Percentiles rank a stretch among this genome's conserved stretches.
Conservation (phyloP, 345 rosid genomes). For the Brassica nigra region DNA sequence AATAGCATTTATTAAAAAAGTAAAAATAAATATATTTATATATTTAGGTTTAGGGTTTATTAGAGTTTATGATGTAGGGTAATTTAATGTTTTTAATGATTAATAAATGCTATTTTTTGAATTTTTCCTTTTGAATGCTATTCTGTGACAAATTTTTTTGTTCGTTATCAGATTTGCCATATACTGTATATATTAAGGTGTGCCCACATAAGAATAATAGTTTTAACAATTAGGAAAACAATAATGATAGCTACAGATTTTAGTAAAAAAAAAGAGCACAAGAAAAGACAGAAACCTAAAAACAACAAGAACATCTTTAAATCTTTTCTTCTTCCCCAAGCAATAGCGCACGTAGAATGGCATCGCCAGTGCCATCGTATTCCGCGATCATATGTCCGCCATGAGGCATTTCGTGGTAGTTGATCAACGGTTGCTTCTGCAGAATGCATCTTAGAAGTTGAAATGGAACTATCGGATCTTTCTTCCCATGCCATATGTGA, state of each 20-base stretch:
- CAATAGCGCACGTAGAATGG: constrained; percentile 59
- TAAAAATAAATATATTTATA: no score
- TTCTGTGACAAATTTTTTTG: no score
- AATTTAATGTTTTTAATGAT: no score
- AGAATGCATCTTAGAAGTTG: constrained; percentile 70
- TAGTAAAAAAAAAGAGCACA: neutral
- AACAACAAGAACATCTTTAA: neutral
- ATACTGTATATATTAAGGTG: neutral
- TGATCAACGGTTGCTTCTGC: constrained; percentile 65
- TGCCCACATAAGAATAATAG: neutral
- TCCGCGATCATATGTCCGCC: constrained; percentile 88
- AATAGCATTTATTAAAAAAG: no score
- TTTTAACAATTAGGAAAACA: neutral
- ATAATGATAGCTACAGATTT: neutral
- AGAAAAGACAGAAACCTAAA: neutral
- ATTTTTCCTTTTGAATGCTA: no score
- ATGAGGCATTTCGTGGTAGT: constrained; percentile 72
- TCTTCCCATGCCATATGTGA: constrained; percentile 81
- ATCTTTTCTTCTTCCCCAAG: constrained; percentile 56
- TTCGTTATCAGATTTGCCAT: no score
- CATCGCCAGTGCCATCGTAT: constrained; percentile 62
- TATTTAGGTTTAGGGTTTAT: no score
- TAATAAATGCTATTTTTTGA: no score
- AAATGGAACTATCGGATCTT: constrained; percentile 78
- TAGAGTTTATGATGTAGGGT: no score